Percentiles rank a stretch among this genome's conserved stretches.
phyloP scores from a whole-genome alignment of 352 stramenopile species.

The Globisporangium barbulae region DNA sequence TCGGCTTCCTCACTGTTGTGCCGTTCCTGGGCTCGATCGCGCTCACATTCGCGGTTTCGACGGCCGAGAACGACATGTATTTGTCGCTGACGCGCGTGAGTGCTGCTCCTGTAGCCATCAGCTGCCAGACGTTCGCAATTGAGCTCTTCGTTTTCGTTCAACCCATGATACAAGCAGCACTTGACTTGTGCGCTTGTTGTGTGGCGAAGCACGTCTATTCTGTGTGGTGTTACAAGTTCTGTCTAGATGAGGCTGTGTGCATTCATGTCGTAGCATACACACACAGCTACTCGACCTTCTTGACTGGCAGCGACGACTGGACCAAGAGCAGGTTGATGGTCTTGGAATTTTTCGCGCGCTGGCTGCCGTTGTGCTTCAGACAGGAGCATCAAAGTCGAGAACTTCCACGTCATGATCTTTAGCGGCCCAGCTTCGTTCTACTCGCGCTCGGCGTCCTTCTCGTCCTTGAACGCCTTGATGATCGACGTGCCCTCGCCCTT shows the following conservation, averaged over 20 bases:
- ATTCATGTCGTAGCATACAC: background rate
- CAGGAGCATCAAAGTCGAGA: slow-evolving; percentile 63
- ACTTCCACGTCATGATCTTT: slow-evolving; percentile 64
- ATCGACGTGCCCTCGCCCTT: slow-evolving; percentile 71
- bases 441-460: slow-evolving; percentile 18
- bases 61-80: background rate
- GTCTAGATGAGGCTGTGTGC: background rate
- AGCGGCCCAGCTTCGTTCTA: slow-evolving; percentile 2
- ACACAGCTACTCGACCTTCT: background rate
- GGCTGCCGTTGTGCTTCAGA: slow-evolving; percentile 58
- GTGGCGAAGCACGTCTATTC: slow-evolving; percentile 10
- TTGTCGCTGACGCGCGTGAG: slow-evolving; percentile 9
- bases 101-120: slow-evolving; percentile 12
- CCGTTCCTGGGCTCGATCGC: slow-evolving; percentile 29
- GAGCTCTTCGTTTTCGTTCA: background rate
- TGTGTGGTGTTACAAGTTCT: background rate
- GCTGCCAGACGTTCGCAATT: background rate
- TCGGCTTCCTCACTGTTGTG: slow-evolving; percentile 30
- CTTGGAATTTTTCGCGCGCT: slow-evolving; percentile 58
- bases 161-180: background rate
- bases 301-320: background rate
- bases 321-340: slow-evolving; percentile 49
- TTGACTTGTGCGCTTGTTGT: background rate
- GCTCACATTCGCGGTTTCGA: slow-evolving; percentile 28
- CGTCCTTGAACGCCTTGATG: slow-evolving; percentile 72